These are phyloP conservation scores for Kwoniella mangroviensis DNA, from an alignment of 768 basidiomycete genomes.

Conservation along the genomic window DNA sequence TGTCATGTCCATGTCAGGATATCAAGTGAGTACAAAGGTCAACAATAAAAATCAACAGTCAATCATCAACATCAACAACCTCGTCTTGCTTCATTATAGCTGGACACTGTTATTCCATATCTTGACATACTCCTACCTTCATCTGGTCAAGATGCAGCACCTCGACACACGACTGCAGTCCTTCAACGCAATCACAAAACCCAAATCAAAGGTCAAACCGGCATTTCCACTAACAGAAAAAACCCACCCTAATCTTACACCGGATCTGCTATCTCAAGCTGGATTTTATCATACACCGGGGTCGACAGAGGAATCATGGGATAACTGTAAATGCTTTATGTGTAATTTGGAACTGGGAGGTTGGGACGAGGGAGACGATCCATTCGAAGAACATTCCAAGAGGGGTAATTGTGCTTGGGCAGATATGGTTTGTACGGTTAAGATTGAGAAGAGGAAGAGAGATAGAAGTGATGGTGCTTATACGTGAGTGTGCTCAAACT, in stretches of 20 bases:
- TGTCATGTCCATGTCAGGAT: neutral
- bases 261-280: conserved; percentile 77
- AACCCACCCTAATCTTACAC: conserved; percentile 68
- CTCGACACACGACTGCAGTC: conserved; percentile 69
- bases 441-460: conserved; percentile 47
- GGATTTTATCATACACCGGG: conserved; percentile 85
- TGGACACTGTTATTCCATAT: neutral
- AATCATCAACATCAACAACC: neutral
- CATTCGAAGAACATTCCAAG: conserved; percentile 76
- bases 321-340: conserved; percentile 75
- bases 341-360: conserved; percentile 81
- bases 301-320: conserved; percentile 65
- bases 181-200: conserved; percentile 68
- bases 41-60: conserved; percentile 21
- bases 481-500: conserved; percentile 10
- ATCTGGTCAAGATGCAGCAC: conserved; percentile 45
- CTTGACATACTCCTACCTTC: neutral
- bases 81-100: neutral
- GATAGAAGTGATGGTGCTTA: conserved; percentile 26
- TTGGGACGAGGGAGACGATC: conserved; percentile 86
- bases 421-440: conserved; percentile 71
- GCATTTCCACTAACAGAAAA: conserved; percentile 73
- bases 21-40: neutral
- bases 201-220: conserved; percentile 59
- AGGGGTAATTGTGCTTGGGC: conserved; percentile 88